Evolutionary conservation across 2,329 filamentous ascomycete species (phyloP).

Genomic region (Neocucurbitaria cava): DNA sequence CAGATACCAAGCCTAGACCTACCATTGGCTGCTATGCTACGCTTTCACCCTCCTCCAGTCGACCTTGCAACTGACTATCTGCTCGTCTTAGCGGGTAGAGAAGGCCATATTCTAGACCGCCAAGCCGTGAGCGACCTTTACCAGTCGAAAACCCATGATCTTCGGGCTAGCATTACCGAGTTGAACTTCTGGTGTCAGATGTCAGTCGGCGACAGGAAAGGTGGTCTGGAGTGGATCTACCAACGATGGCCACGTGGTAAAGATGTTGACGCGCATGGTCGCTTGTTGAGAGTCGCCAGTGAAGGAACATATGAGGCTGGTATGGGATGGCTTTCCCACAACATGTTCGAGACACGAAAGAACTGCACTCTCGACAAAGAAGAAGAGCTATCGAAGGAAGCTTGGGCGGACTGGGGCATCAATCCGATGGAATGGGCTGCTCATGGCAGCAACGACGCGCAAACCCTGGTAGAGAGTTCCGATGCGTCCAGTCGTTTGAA

Average conservation of each 20-base stretch:
- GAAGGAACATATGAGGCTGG: constrained; percentile 76
- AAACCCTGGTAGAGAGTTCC: background rate
- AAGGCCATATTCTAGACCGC: constrained; percentile 81
- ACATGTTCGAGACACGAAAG: constrained; percentile 56
- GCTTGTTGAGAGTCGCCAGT: constrained; percentile 79
- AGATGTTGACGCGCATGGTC: constrained; percentile 71
- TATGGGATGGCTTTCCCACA: constrained; percentile 78
- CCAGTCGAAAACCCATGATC: constrained; percentile 70
- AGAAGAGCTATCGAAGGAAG: constrained; percentile 69
- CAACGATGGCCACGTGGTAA: constrained; percentile 75
- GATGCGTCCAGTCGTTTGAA: constrained; percentile 1
- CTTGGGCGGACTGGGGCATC: constrained; percentile 72
- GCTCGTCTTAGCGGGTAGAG: constrained; percentile 81
- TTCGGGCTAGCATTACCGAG: constrained; percentile 82
- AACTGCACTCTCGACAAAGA: constrained; percentile 57
- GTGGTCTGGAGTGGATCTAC: constrained; percentile 89
- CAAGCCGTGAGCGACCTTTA: constrained; percentile 74
- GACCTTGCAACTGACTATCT: constrained; percentile 80
- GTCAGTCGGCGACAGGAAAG: constrained; percentile 85
- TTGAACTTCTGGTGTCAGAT: constrained; percentile 98
- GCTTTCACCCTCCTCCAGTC: constrained; percentile 70
- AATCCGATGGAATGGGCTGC: constrained; percentile 64
- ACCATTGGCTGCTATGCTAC: constrained; percentile 84
- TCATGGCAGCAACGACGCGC: background rate
- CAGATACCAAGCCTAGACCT: constrained; percentile 77